phyloP scores from a whole-genome alignment of 192 early-diverging fungal species.

The Cetraspora pellucida region DNA sequence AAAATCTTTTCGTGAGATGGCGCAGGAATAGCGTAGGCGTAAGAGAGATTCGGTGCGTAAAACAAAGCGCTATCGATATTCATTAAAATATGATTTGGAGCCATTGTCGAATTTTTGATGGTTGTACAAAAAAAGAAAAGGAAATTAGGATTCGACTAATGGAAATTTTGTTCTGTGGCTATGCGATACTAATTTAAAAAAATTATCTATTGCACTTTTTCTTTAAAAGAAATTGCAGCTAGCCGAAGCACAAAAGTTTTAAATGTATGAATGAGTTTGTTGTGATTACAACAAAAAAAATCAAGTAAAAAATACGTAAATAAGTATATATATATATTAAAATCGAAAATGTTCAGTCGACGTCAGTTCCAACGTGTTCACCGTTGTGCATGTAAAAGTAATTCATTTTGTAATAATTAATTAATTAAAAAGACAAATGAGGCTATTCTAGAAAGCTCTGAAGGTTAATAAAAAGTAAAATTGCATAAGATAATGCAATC shows the following conservation, averaged over 20 bases:
- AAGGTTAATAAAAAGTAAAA: too few relatives aligned
- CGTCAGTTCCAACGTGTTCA: conserved; percentile 21
- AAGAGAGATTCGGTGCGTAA: conserved; percentile 7
- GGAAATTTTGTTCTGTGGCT: neutral
- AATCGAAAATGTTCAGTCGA: conserved; percentile 9
- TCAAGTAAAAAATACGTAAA: neutral
- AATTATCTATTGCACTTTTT: neutral
- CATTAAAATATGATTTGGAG: conserved; percentile 31
- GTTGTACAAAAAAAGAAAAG: conserved; percentile 18
- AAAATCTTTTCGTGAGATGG: conserved; percentile 15
- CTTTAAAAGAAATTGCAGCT: neutral
- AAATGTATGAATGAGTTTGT: neutral
- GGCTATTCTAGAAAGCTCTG: too few relatives aligned
- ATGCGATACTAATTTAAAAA: neutral
- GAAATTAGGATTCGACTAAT: conserved; percentile 4
- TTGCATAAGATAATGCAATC: too few relatives aligned
- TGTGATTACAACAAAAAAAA: neutral
- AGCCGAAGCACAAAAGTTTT: neutral
- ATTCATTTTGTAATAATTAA: neutral
- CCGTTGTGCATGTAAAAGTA: conserved; percentile 26
- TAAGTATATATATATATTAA: neutral
- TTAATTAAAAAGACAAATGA: too few relatives aligned
- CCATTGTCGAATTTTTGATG: conserved; percentile 12
- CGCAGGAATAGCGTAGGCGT: conserved; percentile 4
- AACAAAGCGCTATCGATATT: conserved; percentile 28